These are phyloP conservation scores for Westerdykella ornata DNA, from an alignment of 2,329 filamentous ascomycete genomes.

Conservation along the genomic window DNA sequence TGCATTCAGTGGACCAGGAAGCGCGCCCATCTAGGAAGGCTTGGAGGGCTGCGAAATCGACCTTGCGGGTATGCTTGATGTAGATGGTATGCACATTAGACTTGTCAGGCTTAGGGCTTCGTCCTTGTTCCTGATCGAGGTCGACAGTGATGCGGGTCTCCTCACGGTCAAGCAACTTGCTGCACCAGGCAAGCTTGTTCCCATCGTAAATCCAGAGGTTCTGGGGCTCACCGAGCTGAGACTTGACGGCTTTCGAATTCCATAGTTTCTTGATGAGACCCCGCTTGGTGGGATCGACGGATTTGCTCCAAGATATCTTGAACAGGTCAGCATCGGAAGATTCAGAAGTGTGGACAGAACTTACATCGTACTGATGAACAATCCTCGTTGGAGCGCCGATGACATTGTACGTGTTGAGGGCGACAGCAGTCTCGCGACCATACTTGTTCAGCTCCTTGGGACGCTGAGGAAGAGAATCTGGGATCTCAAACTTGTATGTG, in stretches of 20 bases:
- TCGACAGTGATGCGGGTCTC: constrained; percentile 54
- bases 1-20: constrained; percentile 49
- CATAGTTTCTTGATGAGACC: constrained; percentile 70
- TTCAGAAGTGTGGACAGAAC: constrained; percentile 30
- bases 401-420: constrained; percentile 71
- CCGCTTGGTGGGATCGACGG: constrained; percentile 51
- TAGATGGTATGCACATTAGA: constrained; percentile 53
- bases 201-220: constrained; percentile 71
- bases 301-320: constrained; percentile 60
- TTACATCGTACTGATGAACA: constrained; percentile 80
- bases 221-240: constrained; percentile 40
- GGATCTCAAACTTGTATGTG: constrained; percentile 18
- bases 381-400: constrained; percentile 51
- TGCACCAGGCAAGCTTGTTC: constrained; percentile 74
- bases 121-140: constrained; percentile 59
- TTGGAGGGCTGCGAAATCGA: constrained; percentile 61
- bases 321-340: constrained; percentile 8
- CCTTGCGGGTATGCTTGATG: constrained; percentile 58
- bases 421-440: constrained; percentile 37
- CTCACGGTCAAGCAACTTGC: constrained; percentile 29
- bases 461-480: constrained; percentile 26
- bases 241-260: constrained; percentile 57
- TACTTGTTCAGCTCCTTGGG: constrained; percentile 34
- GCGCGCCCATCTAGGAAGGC: constrained; percentile 57
- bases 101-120: constrained; percentile 11